These are phyloP conservation scores for Carpinus fangiana DNA, from an alignment of 306 rosid genomes.

Conservation along the genomic window DNA sequence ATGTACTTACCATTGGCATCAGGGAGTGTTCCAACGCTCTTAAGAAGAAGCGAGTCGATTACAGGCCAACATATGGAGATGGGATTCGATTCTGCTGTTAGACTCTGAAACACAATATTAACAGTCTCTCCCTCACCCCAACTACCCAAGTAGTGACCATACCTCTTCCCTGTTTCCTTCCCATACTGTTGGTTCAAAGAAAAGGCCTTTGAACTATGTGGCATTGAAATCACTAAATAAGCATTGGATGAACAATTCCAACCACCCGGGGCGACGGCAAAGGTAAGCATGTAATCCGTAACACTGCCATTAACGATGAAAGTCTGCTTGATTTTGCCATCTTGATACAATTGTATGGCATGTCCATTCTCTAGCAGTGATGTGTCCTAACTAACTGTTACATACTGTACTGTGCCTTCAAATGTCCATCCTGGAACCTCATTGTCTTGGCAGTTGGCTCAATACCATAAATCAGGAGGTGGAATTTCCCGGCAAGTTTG, in stretches of 20 bases:
- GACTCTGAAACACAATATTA: slow-evolving; percentile 31
- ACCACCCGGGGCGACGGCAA: slow-evolving; percentile 16
- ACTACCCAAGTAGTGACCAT: slow-evolving; percentile 38
- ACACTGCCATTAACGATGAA: slow-evolving; percentile 14
- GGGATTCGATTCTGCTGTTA: slow-evolving; percentile 25
- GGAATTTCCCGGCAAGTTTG: slow-evolving; percentile 22
- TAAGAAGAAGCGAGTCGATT: slow-evolving; percentile 31
- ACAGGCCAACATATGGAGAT: slow-evolving; percentile 36
- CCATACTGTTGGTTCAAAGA: slow-evolving; percentile 24
- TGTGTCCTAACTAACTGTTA: slow-evolving; percentile 20
- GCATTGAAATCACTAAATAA: slow-evolving; percentile 26
- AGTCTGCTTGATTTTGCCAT: slow-evolving; percentile 40
- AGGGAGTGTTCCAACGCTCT: slow-evolving; percentile 18
- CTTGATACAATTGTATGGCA: slow-evolving; percentile 30
- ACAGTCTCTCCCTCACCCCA: slow-evolving; percentile 36
- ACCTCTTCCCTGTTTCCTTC: slow-evolving; percentile 30
- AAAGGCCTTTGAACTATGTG: slow-evolving; percentile 28
- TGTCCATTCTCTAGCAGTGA: slow-evolving; percentile 34
- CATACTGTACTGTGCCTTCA: slow-evolving; percentile 29
- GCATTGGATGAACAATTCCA: slow-evolving; percentile 28
- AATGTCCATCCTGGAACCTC: slow-evolving; percentile 40
- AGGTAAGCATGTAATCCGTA: slow-evolving; percentile 30
- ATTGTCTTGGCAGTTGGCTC: slow-evolving; percentile 27
- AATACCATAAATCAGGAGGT: slow-evolving; percentile 7
- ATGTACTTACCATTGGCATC: slow-evolving; percentile 27